Evolutionary conservation across 2,329 filamentous ascomycete genomes (phyloP), one percentile per base, ranked within the genome.

Genomic region (Zymoseptoria brevis): DNA sequence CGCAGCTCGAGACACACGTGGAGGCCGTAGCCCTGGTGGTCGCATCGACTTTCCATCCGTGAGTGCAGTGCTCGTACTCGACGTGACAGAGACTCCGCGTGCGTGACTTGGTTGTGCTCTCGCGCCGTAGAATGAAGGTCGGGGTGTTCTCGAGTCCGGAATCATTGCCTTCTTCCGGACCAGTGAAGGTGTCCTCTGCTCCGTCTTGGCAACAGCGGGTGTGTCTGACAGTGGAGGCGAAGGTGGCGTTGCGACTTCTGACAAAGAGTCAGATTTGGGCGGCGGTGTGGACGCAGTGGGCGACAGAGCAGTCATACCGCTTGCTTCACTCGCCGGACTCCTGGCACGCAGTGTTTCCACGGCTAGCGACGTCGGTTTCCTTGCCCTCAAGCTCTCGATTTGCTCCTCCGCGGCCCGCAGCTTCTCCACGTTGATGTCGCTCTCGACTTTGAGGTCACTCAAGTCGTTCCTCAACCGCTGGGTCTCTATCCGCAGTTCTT

Each of bases 351-450:
- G 55, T 52, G 62, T 76, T 61, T 78, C 79, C 56, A 78, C 76
- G 50, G 77, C 75, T 6, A 80, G 75, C 58, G 78, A 74, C 41
- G 73, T 75, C 51, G 80, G 78, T 69, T 81, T 82, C 67, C 78
- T 76, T 61, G 77, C 76, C 62, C 79, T 75, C 65, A 80, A 76
- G 24, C 76, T 72, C 60, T 81, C 76, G 26, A 79, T 75, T 8
- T 75, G 76, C 41, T 75, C 75, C 68, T 85, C 81, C 41, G 83
- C 79, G 58, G 92, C 88, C 71, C 89, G 89, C 71, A 97, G 80
- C 81, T 96, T 97, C 80, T 96, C 90, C 70, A 94, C 88, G 69
- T 93, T 83, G 69, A 99, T 94, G 71, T 97, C 94, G 61, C 88
- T 87, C 76, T 99, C 94, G 63, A 99, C 90, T 79, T 90, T 95